Evolutionary conservation across 352 stramenopile species (phyloP).

Genomic region (Hyaloperonospora brassicae): DNA sequence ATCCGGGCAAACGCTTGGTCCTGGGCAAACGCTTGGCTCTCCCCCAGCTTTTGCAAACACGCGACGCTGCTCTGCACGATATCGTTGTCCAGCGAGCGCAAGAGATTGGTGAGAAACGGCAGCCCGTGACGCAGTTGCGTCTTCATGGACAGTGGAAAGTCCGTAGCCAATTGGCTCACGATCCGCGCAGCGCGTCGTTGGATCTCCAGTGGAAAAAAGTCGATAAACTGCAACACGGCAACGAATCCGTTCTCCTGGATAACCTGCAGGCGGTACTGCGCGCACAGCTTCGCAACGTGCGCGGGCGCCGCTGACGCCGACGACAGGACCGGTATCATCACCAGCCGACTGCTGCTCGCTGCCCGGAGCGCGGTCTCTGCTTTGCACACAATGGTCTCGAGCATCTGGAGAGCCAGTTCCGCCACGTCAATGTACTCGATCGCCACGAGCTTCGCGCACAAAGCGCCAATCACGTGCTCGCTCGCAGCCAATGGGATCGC

Average conservation of each 20-base stretch:
- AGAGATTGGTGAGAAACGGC: constrained; percentile 36
- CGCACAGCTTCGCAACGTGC: constrained; percentile 7
- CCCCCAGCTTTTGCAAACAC: constrained; percentile 37
- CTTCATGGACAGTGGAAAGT: constrained; percentile 26
- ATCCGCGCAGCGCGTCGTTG: constrained; percentile 53
- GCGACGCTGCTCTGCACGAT: constrained; percentile 50
- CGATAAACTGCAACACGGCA: constrained; percentile 65
- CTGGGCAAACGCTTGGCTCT: constrained; percentile 35
- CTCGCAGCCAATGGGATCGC: constrained; percentile 39
- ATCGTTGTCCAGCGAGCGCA: constrained; percentile 46
- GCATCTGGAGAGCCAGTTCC: constrained; percentile 57
- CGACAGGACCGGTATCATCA: no score
- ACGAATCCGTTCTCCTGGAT: constrained; percentile 59
- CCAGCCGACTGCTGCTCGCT: background rate
- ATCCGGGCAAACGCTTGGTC: constrained; percentile 30
- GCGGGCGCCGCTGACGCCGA: background rate
- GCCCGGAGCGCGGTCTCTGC: constrained; percentile 6
- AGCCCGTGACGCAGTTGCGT: constrained; percentile 32
- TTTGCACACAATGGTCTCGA: constrained; percentile 50
- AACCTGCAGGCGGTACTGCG: constrained; percentile 35
- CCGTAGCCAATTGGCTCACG: constrained; percentile 42
- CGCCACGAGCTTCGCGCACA: constrained; percentile 66
- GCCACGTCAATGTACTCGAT: constrained; percentile 83
- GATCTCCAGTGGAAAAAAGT: constrained; percentile 75
- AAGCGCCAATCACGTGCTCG: constrained; percentile 38